Percentiles rank a stretch among this genome's conserved stretches.
These are phyloP conservation scores for Hygrophoropsis aurantiaca DNA, from an alignment of 768 basidiomycete genomes.

Conservation along the genomic window DNA sequence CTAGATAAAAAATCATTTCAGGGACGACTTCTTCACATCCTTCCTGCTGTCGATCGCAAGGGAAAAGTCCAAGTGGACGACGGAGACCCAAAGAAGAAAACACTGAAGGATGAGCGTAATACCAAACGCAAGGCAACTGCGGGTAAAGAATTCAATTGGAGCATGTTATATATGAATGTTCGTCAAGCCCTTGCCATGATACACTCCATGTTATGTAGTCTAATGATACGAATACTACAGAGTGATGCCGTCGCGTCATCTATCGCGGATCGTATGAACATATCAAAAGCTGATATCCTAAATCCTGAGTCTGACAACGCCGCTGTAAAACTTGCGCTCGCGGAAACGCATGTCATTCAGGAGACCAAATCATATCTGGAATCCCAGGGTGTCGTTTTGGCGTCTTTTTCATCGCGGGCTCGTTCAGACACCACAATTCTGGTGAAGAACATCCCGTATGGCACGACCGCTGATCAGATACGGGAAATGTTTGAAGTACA, in stretches of 20 bases:
- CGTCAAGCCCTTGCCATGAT: conserved; percentile 36
- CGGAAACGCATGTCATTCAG: conserved; percentile 93
- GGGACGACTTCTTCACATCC: conserved; percentile 87
- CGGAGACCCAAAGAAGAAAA: conserved; percentile 40
- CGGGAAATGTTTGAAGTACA: conserved; percentile 76
- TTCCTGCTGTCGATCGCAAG: conserved; percentile 77
- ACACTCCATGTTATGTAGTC: conserved; percentile 13
- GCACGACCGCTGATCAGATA: conserved; percentile 75
- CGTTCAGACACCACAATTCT: conserved; percentile 82
- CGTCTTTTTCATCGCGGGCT: conserved; percentile 50
- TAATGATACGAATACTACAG: conserved; percentile 41
- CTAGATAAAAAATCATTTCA: conserved; percentile 88
- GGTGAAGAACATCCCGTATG: conserved; percentile 96
- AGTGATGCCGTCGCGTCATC: conserved; percentile 92
- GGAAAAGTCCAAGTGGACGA: conserved; percentile 43
- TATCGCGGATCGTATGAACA: conserved; percentile 83
- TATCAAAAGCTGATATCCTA: conserved; percentile 85
- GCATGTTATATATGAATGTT: conserved; percentile 97
- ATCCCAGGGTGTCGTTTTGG: conserved; percentile 64
- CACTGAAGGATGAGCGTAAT: conserved; percentile 59
- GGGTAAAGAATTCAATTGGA: conserved; percentile 88
- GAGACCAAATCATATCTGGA: conserved; percentile 93
- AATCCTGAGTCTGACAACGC: conserved; percentile 80
- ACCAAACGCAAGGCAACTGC: conserved; percentile 65
- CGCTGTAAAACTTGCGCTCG: conserved; percentile 93